A percentile compares a stretch with the other conserved stretches of the same genome.
Evolutionary conservation across 129 eudicot species (phyloP).

Genomic region (Silybum marianum): DNA sequence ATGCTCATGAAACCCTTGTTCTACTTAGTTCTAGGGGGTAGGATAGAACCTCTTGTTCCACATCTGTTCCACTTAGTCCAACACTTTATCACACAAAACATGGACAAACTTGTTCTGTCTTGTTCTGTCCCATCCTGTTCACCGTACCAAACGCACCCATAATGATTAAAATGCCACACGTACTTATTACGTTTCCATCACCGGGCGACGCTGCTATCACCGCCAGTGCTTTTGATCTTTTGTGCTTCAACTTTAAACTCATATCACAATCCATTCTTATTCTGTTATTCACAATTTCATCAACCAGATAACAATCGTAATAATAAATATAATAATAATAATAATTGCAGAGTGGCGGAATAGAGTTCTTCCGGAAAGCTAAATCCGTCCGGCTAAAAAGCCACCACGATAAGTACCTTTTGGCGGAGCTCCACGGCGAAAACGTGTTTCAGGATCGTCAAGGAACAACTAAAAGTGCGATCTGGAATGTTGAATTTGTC

Average conservation of each 20-base stretch:
- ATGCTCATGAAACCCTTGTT: no score
- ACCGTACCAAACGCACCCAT: no score
- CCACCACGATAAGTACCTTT: constrained; percentile 57
- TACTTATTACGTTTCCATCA: no score
- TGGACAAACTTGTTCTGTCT: no score
- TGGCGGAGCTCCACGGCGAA: constrained; percentile 44
- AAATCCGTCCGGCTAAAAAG: constrained; percentile 54
- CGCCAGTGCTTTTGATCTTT: background rate
- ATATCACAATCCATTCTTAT: background rate
- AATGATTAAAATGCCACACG: no score
- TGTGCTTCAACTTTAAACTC: no score
- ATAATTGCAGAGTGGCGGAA: constrained; percentile 40
- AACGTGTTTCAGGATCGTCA: constrained; percentile 47
- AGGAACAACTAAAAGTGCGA: constrained; percentile 29
- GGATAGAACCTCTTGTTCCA: no score
- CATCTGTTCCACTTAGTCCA: no score
- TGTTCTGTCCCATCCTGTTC: no score
- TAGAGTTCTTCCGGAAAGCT: constrained; percentile 59
- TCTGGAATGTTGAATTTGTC: constrained; percentile 54
- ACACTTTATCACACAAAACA: no score
- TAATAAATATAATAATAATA: background rate
- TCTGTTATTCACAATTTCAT: background rate
- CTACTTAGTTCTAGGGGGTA: no score
- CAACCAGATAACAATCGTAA: background rate
- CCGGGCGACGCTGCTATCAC: background rate